Conservation (phyloP, 140 eudicot species). For the Senecio squalidus region DNA sequence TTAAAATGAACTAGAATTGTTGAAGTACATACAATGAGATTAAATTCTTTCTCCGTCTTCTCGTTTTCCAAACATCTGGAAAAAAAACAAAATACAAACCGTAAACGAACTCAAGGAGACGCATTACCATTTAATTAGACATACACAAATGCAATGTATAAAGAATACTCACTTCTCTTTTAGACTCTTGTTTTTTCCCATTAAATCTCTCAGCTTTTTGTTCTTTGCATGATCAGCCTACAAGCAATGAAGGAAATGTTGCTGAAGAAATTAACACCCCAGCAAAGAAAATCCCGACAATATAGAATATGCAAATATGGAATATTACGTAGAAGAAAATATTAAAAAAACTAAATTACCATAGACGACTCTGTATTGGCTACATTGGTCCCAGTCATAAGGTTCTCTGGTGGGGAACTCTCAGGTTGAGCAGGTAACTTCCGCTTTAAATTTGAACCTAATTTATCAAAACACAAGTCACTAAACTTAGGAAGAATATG, state of each 20-base stretch:
- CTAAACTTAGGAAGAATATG: conserved; percentile 6
- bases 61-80: conserved; percentile 58
- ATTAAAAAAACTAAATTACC: conserved; percentile 23
- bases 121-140: background rate
- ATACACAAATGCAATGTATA: conserved; percentile 6
- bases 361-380: conserved; percentile 7
- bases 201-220: conserved; percentile 28
- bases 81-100: conserved; percentile 6
- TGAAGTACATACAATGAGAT: conserved; percentile 57
- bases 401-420: conserved; percentile 21
- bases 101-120: background rate
- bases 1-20: background rate
- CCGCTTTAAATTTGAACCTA: conserved; percentile 38
- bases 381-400: conserved; percentile 4
- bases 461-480: background rate
- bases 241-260: conserved; percentile 15
- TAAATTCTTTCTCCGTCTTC: conserved; percentile 49
- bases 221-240: conserved; percentile 30
- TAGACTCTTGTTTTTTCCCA: conserved; percentile 52
- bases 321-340: background rate
- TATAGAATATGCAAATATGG: background rate
- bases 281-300: background rate
- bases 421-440: conserved; percentile 28
- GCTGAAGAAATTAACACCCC: background rate
- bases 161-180: conserved; percentile 43